phyloP scores from a whole-genome alignment of 805 yeast genomes.

The Jamesozyma jinghongensis region DNA sequence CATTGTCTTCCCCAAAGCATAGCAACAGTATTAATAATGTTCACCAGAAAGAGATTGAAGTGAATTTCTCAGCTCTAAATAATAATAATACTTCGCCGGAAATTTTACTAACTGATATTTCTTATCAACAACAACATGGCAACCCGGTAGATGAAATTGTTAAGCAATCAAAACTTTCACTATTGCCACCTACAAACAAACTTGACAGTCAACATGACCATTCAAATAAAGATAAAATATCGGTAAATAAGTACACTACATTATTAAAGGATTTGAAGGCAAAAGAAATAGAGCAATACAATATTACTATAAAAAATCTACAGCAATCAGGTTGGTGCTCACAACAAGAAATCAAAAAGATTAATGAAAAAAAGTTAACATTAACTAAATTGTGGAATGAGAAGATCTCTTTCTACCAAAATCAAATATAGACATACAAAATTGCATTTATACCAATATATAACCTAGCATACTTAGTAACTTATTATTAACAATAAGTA shows the following conservation, averaged over 20 bases:
- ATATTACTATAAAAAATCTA: background rate
- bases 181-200: background rate
- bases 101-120: background rate
- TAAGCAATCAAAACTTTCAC: constrained; percentile 2
- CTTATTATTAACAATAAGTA: background rate
- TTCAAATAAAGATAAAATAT: background rate
- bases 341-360: background rate
- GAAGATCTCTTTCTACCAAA: constrained; percentile 2
- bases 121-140: background rate
- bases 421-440: background rate
- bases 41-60: background rate
- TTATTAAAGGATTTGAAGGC: background rate
- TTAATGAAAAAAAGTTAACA: background rate
- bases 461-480: background rate
- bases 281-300: constrained; percentile 2
- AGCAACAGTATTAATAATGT: background rate
- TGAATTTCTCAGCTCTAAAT: background rate
- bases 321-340: constrained; percentile 4
- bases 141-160: background rate
- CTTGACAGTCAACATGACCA: background rate
- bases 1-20: background rate
- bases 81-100: background rate
- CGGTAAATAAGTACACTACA: constrained; percentile 1
- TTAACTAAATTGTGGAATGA: constrained; percentile 3
- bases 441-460: background rate